A percentile compares a stretch with the other conserved stretches of the same genome.
These are phyloP conservation scores for Pythium vanterpoolii DNA, from an alignment of 352 stramenopile genomes.

Conservation along the genomic window DNA sequence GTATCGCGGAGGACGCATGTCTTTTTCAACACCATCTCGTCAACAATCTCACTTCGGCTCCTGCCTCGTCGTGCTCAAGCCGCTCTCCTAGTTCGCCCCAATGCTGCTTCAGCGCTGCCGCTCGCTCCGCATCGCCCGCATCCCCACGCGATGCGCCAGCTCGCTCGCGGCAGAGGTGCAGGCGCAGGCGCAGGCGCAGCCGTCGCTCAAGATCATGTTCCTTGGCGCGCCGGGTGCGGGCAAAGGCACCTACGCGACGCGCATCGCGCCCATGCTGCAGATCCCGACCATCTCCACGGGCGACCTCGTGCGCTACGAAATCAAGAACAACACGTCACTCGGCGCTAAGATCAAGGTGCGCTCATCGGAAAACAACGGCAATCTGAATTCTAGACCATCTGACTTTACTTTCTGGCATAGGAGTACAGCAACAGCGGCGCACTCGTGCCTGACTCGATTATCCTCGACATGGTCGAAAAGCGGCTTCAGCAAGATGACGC, in stretches of 20 bases:
- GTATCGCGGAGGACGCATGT: constrained; percentile 14
- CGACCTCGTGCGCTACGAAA: constrained; percentile 87
- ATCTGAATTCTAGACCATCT: not conserved
- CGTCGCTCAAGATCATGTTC: constrained; percentile 86
- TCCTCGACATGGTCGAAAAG: constrained; percentile 85
- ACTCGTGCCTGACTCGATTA: constrained; percentile 87
- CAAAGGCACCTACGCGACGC: constrained; percentile 89
- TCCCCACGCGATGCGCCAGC: constrained; percentile 5
- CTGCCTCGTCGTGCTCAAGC: not conserved
- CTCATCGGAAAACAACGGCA: no score
- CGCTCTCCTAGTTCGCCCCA: not conserved
- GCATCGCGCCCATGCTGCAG: constrained; percentile 80
- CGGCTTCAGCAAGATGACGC: constrained; percentile 68
- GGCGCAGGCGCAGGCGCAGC: constrained; percentile 12
- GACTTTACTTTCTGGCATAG: constrained; percentile 16
- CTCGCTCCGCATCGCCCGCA: not conserved
- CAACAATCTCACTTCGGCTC: constrained; percentile 2
- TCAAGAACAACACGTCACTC: constrained; percentile 73
- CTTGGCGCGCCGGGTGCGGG: constrained; percentile 85
- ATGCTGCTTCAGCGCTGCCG: constrained; percentile 13
- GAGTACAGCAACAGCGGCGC: constrained; percentile 80
- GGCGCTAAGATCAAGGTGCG: constrained; percentile 77
- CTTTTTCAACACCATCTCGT: not conserved
- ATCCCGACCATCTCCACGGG: constrained; percentile 89
- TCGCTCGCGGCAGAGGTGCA: constrained; percentile 11